Base-by-base conservation (phyloP, 2,329 filamentous ascomycete species). In the Colletotrichum brevisporum region DNA sequence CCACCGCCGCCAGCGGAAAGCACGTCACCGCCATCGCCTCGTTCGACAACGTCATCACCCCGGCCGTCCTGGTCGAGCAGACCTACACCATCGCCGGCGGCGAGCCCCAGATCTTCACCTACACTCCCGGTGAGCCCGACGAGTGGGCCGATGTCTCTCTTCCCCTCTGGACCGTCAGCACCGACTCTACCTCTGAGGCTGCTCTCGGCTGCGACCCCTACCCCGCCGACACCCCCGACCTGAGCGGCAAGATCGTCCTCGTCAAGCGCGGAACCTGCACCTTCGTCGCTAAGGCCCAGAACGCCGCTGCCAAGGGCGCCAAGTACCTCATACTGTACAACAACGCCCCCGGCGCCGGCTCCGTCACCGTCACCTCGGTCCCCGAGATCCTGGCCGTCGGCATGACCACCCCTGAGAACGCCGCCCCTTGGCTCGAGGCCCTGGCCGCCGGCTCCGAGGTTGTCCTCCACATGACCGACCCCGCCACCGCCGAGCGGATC, bases 321-420 rank as follows among this genome's bases (percentile, higher is more conserved):
- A 84, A 86, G 74, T 90, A 90, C 71, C 77, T 92, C 62, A 78
- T 92, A 71, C 80, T 90, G 73, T 91, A 91, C 78, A 91, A 91
- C 81, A 88, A 87, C 71, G 77, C 76, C 5, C 71, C 73, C 6
- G 80, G 78, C 15, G 78, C 82, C 3, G 71, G 75, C 5, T 70
- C 74, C 8, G 79, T 82, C 12, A 76, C 81, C 45, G 78, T 81
- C 3, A 71, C 74, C 0, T 36, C 52, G 1, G 79, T 80, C 1
- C 48, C 74, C 0, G 75, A 76, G 2, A 74, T 86, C 51, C 45
- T 74, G 12, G 84, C 76, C 13, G 75, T 78, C 0, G 83, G 78
- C 53, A 85, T 85, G 76, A 81, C 85, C 1, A 78, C 79, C 1
- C 75, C 80, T 0, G 74, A 77, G 0, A 77, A 81, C 24, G 87